A percentile compares a stretch with the other conserved stretches of the same genome.
phyloP scores from a whole-genome alignment of 306 rosid species.

The Hippophae rhamnoides region DNA sequence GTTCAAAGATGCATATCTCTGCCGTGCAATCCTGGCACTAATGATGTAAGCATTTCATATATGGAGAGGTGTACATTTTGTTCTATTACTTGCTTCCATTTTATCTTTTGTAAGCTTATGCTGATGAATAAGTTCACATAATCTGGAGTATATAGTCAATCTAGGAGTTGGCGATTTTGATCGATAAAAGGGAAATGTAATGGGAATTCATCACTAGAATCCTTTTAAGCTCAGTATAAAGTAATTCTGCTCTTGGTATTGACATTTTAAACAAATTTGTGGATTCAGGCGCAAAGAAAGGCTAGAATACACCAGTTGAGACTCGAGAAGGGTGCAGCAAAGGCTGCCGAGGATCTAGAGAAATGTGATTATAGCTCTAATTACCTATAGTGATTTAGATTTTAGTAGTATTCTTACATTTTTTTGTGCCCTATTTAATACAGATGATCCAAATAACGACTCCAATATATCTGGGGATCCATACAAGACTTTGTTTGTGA shows the following conservation, averaged over 20 bases:
- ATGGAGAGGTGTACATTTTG: no score
- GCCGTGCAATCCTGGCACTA: no score
- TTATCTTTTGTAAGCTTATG: no score
- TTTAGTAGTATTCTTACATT: not conserved
- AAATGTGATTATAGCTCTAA: slow-evolving; percentile 48
- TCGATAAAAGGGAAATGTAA: no score
- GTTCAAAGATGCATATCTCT: no score
- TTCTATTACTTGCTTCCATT: no score
- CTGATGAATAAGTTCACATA: no score
- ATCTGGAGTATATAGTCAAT: no score
- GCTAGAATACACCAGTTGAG: slow-evolving; percentile 78
- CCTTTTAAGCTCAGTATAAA: no score
- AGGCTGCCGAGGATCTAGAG: slow-evolving; percentile 87
- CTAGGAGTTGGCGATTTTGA: no score
- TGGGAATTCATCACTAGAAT: no score
- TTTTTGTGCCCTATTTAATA: slow-evolving; percentile 10
- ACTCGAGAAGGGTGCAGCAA: slow-evolving; percentile 80
- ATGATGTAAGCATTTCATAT: no score
- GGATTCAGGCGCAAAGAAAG: slow-evolving; percentile 54
- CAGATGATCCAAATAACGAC: slow-evolving; percentile 80
- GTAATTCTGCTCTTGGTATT: not conserved
- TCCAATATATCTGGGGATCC: slow-evolving; percentile 89
- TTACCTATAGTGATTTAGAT: not conserved
- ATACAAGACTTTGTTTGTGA: slow-evolving; percentile 87
- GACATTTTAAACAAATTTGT: slow-evolving; percentile 17